Conservation (phyloP, 768 basidiomycete species). For the Gymnopilus junonius region DNA sequence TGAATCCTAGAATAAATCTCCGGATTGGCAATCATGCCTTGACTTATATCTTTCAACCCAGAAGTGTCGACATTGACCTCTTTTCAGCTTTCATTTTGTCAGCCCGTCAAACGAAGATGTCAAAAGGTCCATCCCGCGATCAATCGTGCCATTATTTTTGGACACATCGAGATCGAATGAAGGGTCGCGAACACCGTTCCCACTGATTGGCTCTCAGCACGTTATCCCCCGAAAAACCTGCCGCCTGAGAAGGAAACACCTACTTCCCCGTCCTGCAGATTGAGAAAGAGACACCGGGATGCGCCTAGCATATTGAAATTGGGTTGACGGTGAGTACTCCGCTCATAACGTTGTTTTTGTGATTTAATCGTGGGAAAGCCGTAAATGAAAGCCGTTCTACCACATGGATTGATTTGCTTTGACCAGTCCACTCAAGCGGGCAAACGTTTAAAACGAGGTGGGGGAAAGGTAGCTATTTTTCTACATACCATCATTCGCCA, state of each 20-base stretch:
- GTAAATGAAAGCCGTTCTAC: slow-evolving; percentile 29
- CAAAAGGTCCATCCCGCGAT: slow-evolving; percentile 18
- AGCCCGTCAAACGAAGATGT: slow-evolving; percentile 6
- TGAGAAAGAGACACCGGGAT: slow-evolving; percentile 7
- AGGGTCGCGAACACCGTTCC: slow-evolving; percentile 11
- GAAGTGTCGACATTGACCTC: background rate
- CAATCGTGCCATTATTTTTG: slow-evolving; percentile 15
- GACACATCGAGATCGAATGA: slow-evolving; percentile 10
- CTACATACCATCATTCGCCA: background rate
- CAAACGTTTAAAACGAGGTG: slow-evolving; percentile 15
- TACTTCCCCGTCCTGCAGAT: slow-evolving; percentile 12
- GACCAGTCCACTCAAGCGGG: slow-evolving; percentile 8
- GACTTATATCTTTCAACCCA: background rate
- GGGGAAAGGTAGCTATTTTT: slow-evolving; percentile 1
- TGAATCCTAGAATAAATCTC: slow-evolving; percentile 1
- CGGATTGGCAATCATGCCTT: slow-evolving; percentile 5
- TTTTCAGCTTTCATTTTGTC: slow-evolving; percentile 13
- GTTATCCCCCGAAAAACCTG: slow-evolving; percentile 17
- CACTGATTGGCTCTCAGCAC: slow-evolving; percentile 20
- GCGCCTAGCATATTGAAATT: slow-evolving; percentile 8
- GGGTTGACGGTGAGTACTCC: slow-evolving; percentile 17
- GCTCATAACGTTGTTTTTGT: slow-evolving; percentile 13
- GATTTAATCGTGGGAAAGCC: slow-evolving; percentile 21
- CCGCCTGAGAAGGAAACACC: slow-evolving; percentile 6
- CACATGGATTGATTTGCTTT: slow-evolving; percentile 19